phyloP scores from a whole-genome alignment of 1,284 basidiomycete genomes.

The Naganishia albida region DNA sequence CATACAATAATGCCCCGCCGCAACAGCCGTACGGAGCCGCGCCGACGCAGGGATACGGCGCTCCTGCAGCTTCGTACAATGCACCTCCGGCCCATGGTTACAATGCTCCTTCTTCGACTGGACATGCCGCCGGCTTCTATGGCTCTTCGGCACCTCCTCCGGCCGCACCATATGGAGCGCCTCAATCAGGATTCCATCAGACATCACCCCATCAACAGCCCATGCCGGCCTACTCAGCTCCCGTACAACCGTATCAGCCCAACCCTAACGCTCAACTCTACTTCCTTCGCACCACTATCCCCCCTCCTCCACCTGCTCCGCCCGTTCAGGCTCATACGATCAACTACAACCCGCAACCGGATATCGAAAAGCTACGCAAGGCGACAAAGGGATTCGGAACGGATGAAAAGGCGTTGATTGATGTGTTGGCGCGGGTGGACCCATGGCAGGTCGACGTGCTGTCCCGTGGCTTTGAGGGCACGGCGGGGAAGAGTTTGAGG shows the following conservation, averaged over 20 bases:
- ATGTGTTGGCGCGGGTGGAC: constrained; percentile 48
- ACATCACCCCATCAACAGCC: neutral
- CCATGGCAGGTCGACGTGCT: constrained; percentile 53
- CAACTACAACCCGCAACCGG: constrained; percentile 52
- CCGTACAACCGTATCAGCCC: neutral
- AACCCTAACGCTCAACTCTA: constrained; percentile 36
- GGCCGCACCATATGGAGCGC: constrained; percentile 30
- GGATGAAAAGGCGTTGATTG: constrained; percentile 51
- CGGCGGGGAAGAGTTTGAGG: constrained; percentile 45
- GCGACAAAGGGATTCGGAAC: constrained; percentile 56
- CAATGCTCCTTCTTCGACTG: constrained; percentile 9
- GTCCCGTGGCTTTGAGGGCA: constrained; percentile 50
- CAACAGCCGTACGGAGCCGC: constrained; percentile 26
- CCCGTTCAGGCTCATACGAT: constrained; percentile 40
- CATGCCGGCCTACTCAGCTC: constrained; percentile 14
- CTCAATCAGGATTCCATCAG: neutral
- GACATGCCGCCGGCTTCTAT: constrained; percentile 36
- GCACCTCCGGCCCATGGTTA: constrained; percentile 30
- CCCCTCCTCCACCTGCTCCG: constrained; percentile 48
- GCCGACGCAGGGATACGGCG: constrained; percentile 2
- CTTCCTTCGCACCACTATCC: constrained; percentile 49
- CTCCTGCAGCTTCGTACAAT: constrained; percentile 4
- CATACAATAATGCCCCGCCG: constrained; percentile 18
- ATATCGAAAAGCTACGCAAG: constrained; percentile 52
- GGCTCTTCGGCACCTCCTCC: constrained; percentile 36